These are phyloP conservation scores for Cicer cuneatum DNA, from an alignment of 306 rosid genomes.

Conservation along the genomic window DNA sequence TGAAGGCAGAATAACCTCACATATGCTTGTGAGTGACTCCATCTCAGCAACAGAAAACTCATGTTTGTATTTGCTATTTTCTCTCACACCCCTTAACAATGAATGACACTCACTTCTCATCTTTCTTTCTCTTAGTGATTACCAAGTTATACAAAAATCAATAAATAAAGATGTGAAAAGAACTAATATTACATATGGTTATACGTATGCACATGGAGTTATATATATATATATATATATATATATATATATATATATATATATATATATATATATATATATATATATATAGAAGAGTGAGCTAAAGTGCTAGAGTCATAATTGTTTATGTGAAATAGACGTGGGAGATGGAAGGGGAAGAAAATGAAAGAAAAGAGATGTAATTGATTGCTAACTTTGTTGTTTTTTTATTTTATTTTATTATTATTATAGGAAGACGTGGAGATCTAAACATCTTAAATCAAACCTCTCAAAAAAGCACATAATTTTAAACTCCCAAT, in stretches of 20 bases:
- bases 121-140: slow-evolving; percentile 10
- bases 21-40: slow-evolving; percentile 61
- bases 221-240: background rate
- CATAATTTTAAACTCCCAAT: no score
- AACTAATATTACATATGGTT: background rate
- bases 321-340: slow-evolving; percentile 1
- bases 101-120: slow-evolving; percentile 63
- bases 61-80: slow-evolving; percentile 55
- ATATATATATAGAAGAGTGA: background rate
- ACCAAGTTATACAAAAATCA: slow-evolving; percentile 5
- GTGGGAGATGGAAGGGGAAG: slow-evolving; percentile 11
- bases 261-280: background rate
- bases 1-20: slow-evolving; percentile 73
- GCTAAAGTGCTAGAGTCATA: background rate
- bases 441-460: background rate
- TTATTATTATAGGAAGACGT: background rate
- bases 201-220: no score
- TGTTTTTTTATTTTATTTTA: no score
- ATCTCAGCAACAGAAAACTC: slow-evolving; percentile 65
- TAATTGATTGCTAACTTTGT: background rate
- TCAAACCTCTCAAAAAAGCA: no score
- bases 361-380: background rate
- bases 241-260: background rate
- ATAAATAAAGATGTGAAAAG: background rate
- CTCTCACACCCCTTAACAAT: slow-evolving; percentile 65